These are phyloP conservation scores for Lichtheimia hyalospora DNA, from an alignment of 371 early-diverging fungal genomes.

Conservation along the genomic window DNA sequence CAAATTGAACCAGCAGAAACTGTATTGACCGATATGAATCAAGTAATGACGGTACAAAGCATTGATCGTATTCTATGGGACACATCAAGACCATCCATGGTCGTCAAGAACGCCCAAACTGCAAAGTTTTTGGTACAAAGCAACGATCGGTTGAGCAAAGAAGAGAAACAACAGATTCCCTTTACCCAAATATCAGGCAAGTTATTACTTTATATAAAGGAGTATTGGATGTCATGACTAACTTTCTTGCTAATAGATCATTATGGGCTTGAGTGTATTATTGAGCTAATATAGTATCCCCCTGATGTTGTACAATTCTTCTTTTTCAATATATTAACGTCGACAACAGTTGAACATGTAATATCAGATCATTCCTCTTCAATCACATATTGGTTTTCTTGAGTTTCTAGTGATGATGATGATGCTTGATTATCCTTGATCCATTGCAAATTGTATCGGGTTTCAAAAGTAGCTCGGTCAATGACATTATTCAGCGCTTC, in stretches of 20 bases:
- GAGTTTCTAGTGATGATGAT: no score
- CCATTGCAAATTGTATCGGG: slow-evolving; percentile 12
- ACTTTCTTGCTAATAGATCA: slow-evolving; percentile 12
- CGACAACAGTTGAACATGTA: not conserved
- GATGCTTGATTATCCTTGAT: not conserved
- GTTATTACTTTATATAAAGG: not conserved
- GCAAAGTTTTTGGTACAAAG: slow-evolving; percentile 42
- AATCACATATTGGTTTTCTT: no score
- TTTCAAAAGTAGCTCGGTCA: slow-evolving; percentile 10
- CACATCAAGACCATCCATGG: not conserved
- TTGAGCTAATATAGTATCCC: slow-evolving; percentile 8
- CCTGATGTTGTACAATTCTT: not conserved
- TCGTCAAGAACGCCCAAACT: slow-evolving; percentile 14
- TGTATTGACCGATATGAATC: slow-evolving; percentile 55
- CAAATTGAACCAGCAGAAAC: slow-evolving; percentile 56
- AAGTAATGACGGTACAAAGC: slow-evolving; percentile 57
- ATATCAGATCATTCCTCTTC: no score
- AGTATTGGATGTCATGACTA: not conserved
- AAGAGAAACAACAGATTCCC: slow-evolving; percentile 8
- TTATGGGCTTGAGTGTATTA: slow-evolving; percentile 20
- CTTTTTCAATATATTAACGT: not conserved
- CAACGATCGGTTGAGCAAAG: slow-evolving; percentile 18
- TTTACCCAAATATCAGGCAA: slow-evolving; percentile 28
- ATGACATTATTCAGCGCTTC: slow-evolving; percentile 7
- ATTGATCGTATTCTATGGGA: slow-evolving; percentile 71